Base-by-base conservation (phyloP, 371 early-diverging fungal genomes). In the Mucor mucedo region DNA sequence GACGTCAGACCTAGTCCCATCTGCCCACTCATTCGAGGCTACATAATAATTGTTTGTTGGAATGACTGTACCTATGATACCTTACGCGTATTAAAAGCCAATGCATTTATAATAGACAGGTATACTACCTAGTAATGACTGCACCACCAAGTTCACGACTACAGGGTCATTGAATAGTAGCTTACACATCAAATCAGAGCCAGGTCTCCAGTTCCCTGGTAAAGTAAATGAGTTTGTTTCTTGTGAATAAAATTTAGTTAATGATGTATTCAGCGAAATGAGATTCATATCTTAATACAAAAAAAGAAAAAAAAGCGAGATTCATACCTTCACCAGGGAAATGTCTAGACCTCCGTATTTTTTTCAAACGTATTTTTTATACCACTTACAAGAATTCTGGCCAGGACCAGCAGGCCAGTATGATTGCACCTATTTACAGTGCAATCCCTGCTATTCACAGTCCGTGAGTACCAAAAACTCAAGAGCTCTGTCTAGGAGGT, bases 181-280 rank as follows among this genome's bases (percentile, higher is more conserved):
- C 56, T 62, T 62, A 16, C 63, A 55, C 56, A 62, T 62, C 11
- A 63, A 42, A 45, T 63, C 58, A 39, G 63, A 62, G 16, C 60
- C 60, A n/a, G 60, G 53, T 42, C 40, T 60, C 53, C 61, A 60
- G 10, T 11, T 60, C 38, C 8, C 41, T 42, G 61, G 61, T 21
- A 60, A 44, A 53, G 27, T 2, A 52, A 52, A 32, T 53, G 54
- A 52, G 16, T 29, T 52, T 42, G 39, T 0, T 52, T 33, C 61
- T 60, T 60, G 35, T 21, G 3, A 52, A 11, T 28, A 52, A 60
- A 53, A 59, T 52, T 59, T 52, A 59, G 13, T 52, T 59, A 40
- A 41, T 50, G 32, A 30, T 59, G 40, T 30, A 52, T 52, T 59
- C 41, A 47, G 42, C 42, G 42, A 42, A 42, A 27, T 40, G 44